These are phyloP conservation scores for Kazachstania psychrophila DNA, from an alignment of 805 yeast genomes.

Conservation along the genomic window DNA sequence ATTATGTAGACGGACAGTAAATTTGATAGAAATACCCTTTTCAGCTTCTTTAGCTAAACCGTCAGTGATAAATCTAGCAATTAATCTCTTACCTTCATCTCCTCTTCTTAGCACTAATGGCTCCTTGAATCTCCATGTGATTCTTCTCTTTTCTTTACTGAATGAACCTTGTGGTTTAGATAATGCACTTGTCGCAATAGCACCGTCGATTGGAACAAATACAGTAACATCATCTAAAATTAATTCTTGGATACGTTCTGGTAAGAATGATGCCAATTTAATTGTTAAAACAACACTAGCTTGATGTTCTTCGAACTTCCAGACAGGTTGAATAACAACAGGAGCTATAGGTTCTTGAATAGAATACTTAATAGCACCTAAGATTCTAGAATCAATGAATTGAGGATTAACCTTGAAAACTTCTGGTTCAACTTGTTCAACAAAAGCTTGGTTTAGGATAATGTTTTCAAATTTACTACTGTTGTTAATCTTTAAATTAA, in stretches of 20 bases:
- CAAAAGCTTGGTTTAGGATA: slow-evolving; percentile 44
- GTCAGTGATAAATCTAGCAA: slow-evolving; percentile 79
- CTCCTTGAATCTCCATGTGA: slow-evolving; percentile 68
- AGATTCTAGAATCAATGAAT: slow-evolving; percentile 50
- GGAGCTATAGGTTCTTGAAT: slow-evolving; percentile 50
- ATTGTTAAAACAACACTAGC: slow-evolving; percentile 75
- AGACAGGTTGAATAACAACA: slow-evolving; percentile 63
- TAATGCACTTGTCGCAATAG: slow-evolving; percentile 61
- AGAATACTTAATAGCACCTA: slow-evolving; percentile 76
- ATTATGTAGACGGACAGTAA: slow-evolving; percentile 33
- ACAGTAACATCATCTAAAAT: slow-evolving; percentile 33
- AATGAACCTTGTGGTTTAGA: slow-evolving; percentile 90
- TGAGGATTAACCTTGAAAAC: slow-evolving; percentile 39
- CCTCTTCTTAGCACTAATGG: slow-evolving; percentile 32
- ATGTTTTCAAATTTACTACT: slow-evolving; percentile 37
- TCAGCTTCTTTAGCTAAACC: slow-evolving; percentile 63
- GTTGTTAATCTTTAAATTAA: slow-evolving; percentile 36
- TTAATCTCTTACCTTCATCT: slow-evolving; percentile 51
- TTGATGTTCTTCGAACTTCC: slow-evolving; percentile 83
- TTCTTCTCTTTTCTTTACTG: slow-evolving; percentile 74
- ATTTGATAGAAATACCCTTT: slow-evolving; percentile 64
- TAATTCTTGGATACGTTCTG: slow-evolving; percentile 28
- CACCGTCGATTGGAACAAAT: slow-evolving; percentile 51
- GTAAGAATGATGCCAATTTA: slow-evolving; percentile 29
- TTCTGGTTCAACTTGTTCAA: slow-evolving; percentile 40